Conservation (phyloP, 2,329 filamentous ascomycete species). For the Botrytis sinoallii region DNA sequence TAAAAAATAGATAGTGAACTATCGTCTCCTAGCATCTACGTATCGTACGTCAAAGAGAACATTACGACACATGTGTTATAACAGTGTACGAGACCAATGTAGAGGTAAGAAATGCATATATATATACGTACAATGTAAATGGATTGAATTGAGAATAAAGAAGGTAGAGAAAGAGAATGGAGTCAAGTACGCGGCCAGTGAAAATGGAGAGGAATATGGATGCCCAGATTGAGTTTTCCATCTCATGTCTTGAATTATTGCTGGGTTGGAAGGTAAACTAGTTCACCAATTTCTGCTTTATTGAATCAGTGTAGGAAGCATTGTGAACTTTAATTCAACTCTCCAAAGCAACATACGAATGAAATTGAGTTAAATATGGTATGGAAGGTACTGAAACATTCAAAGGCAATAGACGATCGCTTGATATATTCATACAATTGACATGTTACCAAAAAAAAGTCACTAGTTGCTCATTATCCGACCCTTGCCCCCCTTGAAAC, state of each 20-base stretch:
- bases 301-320: background rate
- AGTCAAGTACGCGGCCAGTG: background rate
- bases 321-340: background rate
- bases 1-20: too few relatives aligned
- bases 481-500: background rate
- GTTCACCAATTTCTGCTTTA: background rate
- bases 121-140: background rate
- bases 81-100: background rate
- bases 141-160: background rate
- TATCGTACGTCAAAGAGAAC: background rate
- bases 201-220: background rate
- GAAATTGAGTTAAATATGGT: background rate
- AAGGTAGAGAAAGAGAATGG: background rate
- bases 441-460: background rate
- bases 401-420: background rate
- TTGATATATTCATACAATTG: conserved; percentile 14
- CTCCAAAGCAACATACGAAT: background rate
- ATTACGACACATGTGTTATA: background rate
- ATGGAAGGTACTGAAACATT: background rate
- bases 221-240: background rate
- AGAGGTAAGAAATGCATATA: background rate
- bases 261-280: background rate
- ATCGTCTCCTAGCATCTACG: background rate
- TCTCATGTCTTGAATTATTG: background rate
- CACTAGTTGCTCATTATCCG: background rate